Base-by-base conservation (phyloP, 1,284 basidiomycete species). In the Schizopora paradoxa region DNA sequence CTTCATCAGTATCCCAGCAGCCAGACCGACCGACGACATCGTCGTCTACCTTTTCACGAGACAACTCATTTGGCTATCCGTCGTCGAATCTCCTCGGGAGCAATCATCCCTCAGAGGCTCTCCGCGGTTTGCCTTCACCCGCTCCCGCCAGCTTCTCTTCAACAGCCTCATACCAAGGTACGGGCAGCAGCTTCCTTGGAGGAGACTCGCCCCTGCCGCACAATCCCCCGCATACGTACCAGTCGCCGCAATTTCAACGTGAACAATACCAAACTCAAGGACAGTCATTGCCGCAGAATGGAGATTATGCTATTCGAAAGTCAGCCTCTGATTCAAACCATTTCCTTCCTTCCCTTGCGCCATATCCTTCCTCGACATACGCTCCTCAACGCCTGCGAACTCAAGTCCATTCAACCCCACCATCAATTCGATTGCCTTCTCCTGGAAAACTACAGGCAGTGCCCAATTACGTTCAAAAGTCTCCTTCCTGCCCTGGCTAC, bases 271-370 rank as follows among this genome's bases (percentile, higher is more conserved):
- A 13, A 23, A 29, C 5, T 22, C 45, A 3, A n/a, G 29, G 16
- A n/a, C 37, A 14, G 28, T 33, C 21, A 36, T n/a, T n/a, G 37
- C 14, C 45, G 31, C n/a, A 41, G 37, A 21, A 47, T 41, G 45
- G 18, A 37, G 23, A 32, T 47, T 14, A n/a, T n/a, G 37, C 22
- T 35, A 34, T 44, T 23, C 41, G 47, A 48, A 48, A 42, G 47
- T 44, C 47, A 43, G 44, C 44, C 13, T 28, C 40, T 34, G 41
- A 48, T 38, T 42, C 47, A 43, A 41, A 43, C 22, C 47, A 48
- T 44, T 37, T 48, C 19, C 33, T 38, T 48, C 36, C 41, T 16
- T 44, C 43, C 42, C 37, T 48, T 48, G 40, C 41, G 40, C 25
- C 42, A 33, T 44, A 33, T 37, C 28, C 47, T 48, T 11, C 47